Evolutionary conservation across 2,329 filamentous ascomycete species (phyloP), one percentile per base, ranked within the genome.

Genomic region (Mollisia scopiformis): DNA sequence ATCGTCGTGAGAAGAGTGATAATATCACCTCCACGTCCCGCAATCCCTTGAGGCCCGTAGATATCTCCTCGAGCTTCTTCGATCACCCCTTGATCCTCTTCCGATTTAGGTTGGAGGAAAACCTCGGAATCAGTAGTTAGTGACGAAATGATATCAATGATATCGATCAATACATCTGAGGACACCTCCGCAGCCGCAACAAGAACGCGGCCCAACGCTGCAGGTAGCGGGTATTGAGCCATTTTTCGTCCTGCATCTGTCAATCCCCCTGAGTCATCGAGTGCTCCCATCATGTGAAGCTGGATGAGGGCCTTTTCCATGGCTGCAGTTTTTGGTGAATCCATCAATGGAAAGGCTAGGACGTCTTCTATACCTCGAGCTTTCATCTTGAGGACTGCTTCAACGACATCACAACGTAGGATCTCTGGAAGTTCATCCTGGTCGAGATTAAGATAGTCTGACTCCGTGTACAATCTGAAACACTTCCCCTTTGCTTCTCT

Each of bases 401-500:
- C 89, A 21, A 93, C 86, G 6, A 98, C 84, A 74, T 99, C 94
- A 71, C 92, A 96, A 21, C 95, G 86, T 11, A 97, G 78, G 11
- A 99, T 97, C 73, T 99, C 95, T 0, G 95, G 94, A 0, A 88
- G 84, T 51, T 93, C 93, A 0, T 89, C 84, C 59, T 91, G 86
- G 47, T 90, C 84, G 6, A 97, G 78, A 0, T 79, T 76, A 10
- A 87, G 78, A 74, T 92, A 98, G 2, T 88, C 86, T 3, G 85
- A 82, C 67, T 96, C 87, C 0, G 94, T 96, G 74, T 97, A 99
- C 1, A 99, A 79, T 43, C 95, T 84, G 73, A 88, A 96, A 76
- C 93, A 98, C 73, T 95, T 92, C 1, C 95, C 95, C 0, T 93
- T 85, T 0, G 88, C 92, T 77, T 99, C 95, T 82, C 95, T 89